Percentiles rank a stretch among this genome's conserved stretches.
Evolutionary conservation across 106 monocot species (phyloP).

Genomic region (Platanthera zijinensis): DNA sequence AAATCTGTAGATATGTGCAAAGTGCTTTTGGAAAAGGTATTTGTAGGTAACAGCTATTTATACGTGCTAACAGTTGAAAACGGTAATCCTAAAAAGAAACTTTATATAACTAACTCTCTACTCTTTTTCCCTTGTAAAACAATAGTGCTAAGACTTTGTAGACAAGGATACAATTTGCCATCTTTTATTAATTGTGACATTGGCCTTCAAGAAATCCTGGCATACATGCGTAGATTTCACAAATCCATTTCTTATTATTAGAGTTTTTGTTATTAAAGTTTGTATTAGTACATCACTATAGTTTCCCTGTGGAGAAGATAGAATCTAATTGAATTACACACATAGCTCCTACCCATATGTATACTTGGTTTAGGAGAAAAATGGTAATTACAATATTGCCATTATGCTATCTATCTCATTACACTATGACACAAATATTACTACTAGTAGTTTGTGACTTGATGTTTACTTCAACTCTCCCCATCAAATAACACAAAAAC

Average conservation of each 20-base stretch:
- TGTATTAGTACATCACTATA: background rate
- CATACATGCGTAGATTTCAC: background rate
- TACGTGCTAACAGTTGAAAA: background rate
- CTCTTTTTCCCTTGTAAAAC: background rate
- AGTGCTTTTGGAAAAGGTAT: constrained; percentile 76
- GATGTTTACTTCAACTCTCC: too few species aligned
- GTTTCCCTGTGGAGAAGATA: background rate
- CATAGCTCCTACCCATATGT: too few species aligned
- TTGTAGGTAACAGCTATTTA: constrained; percentile 6
- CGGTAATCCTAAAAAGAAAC: background rate
- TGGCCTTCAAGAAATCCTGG: background rate
- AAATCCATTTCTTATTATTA: too few species aligned
- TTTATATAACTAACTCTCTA: background rate
- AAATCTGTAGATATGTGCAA: constrained; percentile 59
- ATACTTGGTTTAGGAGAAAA: too few species aligned
- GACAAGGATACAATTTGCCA: background rate
- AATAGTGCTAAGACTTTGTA: background rate
- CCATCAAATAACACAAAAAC: too few species aligned
- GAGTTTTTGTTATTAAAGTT: background rate
- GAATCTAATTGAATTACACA: too few species aligned
- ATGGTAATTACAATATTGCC: too few species aligned
- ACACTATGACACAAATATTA: too few species aligned
- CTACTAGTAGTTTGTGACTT: too few species aligned
- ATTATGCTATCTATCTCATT: too few species aligned
- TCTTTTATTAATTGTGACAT: background rate